Percentiles rank a stretch among this genome's conserved stretches.
phyloP scores from a whole-genome alignment of 805 yeast species.

The Starmera pachycereana region DNA sequence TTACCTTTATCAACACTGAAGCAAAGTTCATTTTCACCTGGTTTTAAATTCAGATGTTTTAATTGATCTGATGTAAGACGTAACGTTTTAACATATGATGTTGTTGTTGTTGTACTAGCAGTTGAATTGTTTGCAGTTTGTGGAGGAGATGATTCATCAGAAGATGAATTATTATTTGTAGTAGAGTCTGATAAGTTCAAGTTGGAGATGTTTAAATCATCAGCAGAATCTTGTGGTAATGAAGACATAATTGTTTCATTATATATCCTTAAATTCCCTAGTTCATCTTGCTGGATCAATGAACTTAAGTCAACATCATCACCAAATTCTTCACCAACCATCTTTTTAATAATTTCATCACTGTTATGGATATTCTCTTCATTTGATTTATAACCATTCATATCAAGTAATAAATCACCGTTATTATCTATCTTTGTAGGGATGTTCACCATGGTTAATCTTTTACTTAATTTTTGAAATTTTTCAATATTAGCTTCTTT shows the following conservation, averaged over 20 bases:
- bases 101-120: constrained; percentile 3
- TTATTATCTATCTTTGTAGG: constrained; percentile 82
- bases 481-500: constrained; percentile 41
- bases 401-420: constrained; percentile 85
- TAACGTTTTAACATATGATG: constrained; percentile 69
- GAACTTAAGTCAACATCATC: constrained; percentile 33
- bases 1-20: constrained; percentile 80
- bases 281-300: constrained; percentile 44
- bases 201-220: not conserved
- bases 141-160: not conserved
- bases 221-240: constrained; percentile 4
- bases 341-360: constrained; percentile 62
- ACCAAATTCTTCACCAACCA: constrained; percentile 70
- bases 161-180: constrained; percentile 1
- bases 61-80: constrained; percentile 88
- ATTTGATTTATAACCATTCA: constrained; percentile 92
- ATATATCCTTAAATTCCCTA: constrained; percentile 57
- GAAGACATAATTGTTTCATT: constrained; percentile 20
- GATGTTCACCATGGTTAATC: constrained; percentile 60
- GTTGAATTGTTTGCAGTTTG: not conserved
- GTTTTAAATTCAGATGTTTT: constrained; percentile 55
- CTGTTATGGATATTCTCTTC: constrained; percentile 67
- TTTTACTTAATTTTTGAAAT: constrained; percentile 53
- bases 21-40: constrained; percentile 69
- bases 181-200: not conserved